Evolutionary conservation across 2,329 filamentous ascomycete genomes (phyloP).

Genomic region (Fusarium verrucosum): DNA sequence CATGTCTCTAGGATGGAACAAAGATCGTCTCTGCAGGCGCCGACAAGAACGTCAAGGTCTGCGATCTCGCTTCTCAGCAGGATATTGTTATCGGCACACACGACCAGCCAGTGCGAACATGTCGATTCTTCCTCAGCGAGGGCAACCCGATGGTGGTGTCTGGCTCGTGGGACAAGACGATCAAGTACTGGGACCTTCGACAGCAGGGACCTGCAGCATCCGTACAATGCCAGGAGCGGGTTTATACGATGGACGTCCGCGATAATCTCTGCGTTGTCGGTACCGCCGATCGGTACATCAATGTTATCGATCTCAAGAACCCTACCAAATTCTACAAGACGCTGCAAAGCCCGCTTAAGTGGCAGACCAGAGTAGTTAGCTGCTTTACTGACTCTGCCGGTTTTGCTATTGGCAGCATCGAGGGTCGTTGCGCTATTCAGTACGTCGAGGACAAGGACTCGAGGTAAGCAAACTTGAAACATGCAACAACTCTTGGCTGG

Average conservation of each 20-base stretch:
- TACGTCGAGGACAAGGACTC: constrained; percentile 97
- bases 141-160: constrained; percentile 86
- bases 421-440: constrained; percentile 96
- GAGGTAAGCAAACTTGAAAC: constrained; percentile 64
- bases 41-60: constrained; percentile 88
- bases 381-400: constrained; percentile 93
- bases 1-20: constrained; percentile 76
- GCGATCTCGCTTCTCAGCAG: constrained; percentile 77
- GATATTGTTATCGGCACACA: constrained; percentile 82
- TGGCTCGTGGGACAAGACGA: constrained; percentile 89
- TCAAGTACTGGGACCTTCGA: constrained; percentile 89
- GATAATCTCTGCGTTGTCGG: constrained; percentile 89
- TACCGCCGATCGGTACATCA: constrained; percentile 95
- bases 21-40: constrained; percentile 89
- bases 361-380: constrained; percentile 94
- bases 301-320: constrained; percentile 89
- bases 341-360: constrained; percentile 94
- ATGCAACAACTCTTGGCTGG: too few species aligned
- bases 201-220: constrained; percentile 70
- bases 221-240: constrained; percentile 75
- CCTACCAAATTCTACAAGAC: constrained; percentile 96
- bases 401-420: constrained; percentile 95
- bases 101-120: constrained; percentile 81
- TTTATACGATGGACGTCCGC: constrained; percentile 92
- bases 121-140: constrained; percentile 78